phyloP scores from a whole-genome alignment of 306 rosid genomes.

The Rosa rugosa region DNA sequence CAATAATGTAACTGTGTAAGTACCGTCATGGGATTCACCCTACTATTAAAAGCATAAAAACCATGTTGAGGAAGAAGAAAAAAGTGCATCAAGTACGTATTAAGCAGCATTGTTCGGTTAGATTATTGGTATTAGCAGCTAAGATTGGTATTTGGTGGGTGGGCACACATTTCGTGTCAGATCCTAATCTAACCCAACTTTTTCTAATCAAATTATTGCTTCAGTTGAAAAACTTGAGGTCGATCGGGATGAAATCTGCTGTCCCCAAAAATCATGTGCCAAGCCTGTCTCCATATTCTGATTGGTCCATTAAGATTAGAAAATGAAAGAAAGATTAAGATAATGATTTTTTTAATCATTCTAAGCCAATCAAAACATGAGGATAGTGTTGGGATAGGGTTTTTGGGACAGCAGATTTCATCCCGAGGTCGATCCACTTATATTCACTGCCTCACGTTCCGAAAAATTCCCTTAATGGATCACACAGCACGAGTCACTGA shows the following conservation, averaged over 20 bases:
- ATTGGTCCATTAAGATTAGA: too few species aligned
- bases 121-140: background rate
- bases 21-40: background rate
- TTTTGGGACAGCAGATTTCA: too few species aligned
- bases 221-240: background rate
- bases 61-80: background rate
- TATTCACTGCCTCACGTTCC: background rate
- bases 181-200: slow-evolving; percentile 1
- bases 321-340: too few species aligned
- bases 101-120: background rate
- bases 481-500: background rate
- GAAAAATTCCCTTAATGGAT: background rate
- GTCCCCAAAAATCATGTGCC: too few species aligned
- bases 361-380: too few species aligned
- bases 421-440: too few species aligned
- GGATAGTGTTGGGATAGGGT: too few species aligned
- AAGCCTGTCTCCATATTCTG: too few species aligned
- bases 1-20: background rate
- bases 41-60: background rate
- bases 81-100: background rate
- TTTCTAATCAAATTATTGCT: background rate
- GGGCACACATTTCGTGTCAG: slow-evolving; percentile 4
- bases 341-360: too few species aligned
- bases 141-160: slow-evolving; percentile 8
- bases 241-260: too few species aligned